Evolutionary conservation across 305 asterid genomes (phyloP), one percentile per base, ranked within the genome.

Genomic region (Nicotiana rustica): DNA sequence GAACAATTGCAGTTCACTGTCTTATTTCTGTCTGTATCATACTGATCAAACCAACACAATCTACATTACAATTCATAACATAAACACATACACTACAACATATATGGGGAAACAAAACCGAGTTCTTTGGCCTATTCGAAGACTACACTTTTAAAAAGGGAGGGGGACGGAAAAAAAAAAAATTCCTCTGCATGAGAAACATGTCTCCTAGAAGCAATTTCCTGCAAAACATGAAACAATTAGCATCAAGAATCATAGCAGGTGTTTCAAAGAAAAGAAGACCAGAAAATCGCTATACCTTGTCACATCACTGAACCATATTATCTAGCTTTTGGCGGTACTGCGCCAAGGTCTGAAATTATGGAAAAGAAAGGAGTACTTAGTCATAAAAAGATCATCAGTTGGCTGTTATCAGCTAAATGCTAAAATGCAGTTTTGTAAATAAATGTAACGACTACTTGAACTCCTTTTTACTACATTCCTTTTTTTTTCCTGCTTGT

Each of bases 241-340:
- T 29, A 76, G 66, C 56, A 9, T 55, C 47, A 76, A 76, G 52
- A 76, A 76, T 31, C 52, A 55, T 55, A 76, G n/a, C 49, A 55
- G 67, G 31, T 1, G 12, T 36, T 62, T 35, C 67, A 77, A 62
- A 68, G 21, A 76, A 75, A 35, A 66, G 31, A 17, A 8, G 33
- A 77, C 21, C 19, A 33, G 77, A 36, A 31, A 78, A 41, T 70
- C 3, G 67, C 4, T 52, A 73, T 70, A 84, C 87, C 85, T 83
- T 67, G 33, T 15, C 52, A 62, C 6, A 18, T 82, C 71, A 77
- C 60, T 88, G 90, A 60, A 84, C 18, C 97, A 77, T 91, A 76
- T 90, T 98, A 31, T 95, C 99, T 82, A 95, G 89, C 89, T 89
- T 92, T 85, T 94, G 90, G 84, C 99, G 88, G 89, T 95, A 95